phyloP scores from a whole-genome alignment of 306 rosid genomes.

The Vigna mungo region DNA sequence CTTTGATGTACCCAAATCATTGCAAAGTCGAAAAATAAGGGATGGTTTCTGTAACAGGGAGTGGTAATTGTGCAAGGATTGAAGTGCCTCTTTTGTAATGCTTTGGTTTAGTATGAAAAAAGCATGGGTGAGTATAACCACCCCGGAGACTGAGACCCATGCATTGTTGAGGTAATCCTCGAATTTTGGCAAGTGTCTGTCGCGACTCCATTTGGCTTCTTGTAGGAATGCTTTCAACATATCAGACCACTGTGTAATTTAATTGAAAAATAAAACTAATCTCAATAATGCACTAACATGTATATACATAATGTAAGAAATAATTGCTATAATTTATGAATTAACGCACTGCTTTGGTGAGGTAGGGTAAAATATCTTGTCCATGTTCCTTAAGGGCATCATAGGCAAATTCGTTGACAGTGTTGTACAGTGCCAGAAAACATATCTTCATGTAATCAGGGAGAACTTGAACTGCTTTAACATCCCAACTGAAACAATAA shows the following conservation, averaged over 20 bases:
- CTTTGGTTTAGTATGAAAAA: conserved; percentile 49
- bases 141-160: conserved; percentile 56
- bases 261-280: background rate
- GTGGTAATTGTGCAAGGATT: conserved; percentile 43
- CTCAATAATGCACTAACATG: background rate
- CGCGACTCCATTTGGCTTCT: conserved; percentile 60
- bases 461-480: conserved; percentile 47
- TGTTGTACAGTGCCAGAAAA: conserved; percentile 71
- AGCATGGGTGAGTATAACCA: conserved; percentile 46
- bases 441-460: conserved; percentile 66
- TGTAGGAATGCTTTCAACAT: conserved; percentile 61
- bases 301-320: background rate
- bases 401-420: conserved; percentile 59
- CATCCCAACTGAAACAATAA: conserved; percentile 61
- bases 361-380: conserved; percentile 52
- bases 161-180: conserved; percentile 56
- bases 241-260: conserved; percentile 55
- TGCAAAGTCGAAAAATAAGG: conserved; percentile 60
- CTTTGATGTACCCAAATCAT: conserved; percentile 64
- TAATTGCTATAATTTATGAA: background rate
- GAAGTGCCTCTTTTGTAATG: conserved; percentile 50
- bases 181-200: conserved; percentile 52
- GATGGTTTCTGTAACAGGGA: conserved; percentile 48
- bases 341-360: conserved; percentile 53
- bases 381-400: conserved; percentile 53